Base-by-base conservation (phyloP, 352 stramenopile species). In the Globisporangium apiculatum region DNA sequence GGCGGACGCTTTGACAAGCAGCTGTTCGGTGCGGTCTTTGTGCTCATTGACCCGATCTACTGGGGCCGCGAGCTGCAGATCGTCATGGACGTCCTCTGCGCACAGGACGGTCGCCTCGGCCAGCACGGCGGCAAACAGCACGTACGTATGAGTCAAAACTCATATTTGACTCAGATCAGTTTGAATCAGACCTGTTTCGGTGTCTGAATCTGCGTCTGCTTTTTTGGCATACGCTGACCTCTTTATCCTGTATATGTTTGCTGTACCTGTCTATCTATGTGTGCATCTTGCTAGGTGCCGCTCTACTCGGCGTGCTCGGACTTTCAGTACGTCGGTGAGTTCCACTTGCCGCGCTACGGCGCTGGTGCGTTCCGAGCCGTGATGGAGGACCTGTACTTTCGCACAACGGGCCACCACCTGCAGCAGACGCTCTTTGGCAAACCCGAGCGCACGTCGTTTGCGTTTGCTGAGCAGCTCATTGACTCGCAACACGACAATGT, bases 271-370 rank as follows among this genome's bases (percentile, higher is more conserved):
- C 11, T 17, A 5, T 12, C 42, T 17, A 4, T 7, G 11, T 11
- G 38, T 42, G 15, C 35, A 31, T 48, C 15, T 48, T 49, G 1
- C 7, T 59, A 64, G 58, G 52, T 66, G 24, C 82, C 83, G 36
- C 65, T 94, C 37, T 94, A 92, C 67, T 94, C 83, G 53, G 80
- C 84, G 55, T 94, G 84, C 73, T 91, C 81, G 5, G 84, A 94
- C 51, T 94, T 94, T 64, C 83, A 94, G 64, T 94, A 94, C 60
- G 83, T 94, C 11, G 82, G 84, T 11, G 84, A 91, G 53, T 91
- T 91, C 65, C 82, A 94, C 57, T 64, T 91, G 50, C 84, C 84
- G 18, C 79, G 84, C 17, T 94, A 87, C 61, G 84, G 84, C 15
- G 84, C 84, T 10, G 84, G 84, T 17, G 84, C 84, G 5, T 94